Conservation (phyloP, 2,329 filamentous ascomycete species). For the Decorospora gaudefroyi region DNA sequence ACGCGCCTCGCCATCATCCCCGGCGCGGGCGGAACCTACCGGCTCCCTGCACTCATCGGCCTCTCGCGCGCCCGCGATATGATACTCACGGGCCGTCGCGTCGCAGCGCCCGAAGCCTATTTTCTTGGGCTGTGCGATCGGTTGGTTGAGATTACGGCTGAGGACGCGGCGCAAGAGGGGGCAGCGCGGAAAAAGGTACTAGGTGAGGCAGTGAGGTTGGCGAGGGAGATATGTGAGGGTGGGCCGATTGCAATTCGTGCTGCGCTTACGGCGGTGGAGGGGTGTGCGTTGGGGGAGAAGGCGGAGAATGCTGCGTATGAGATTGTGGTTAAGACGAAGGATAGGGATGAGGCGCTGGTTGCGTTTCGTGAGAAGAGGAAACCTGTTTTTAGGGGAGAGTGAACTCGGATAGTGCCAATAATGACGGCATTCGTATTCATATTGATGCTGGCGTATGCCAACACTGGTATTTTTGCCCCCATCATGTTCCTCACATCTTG, state of each 20-base stretch:
- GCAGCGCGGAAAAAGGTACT: slow-evolving; percentile 70
- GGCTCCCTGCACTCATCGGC: slow-evolving; percentile 81
- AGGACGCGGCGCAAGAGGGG: slow-evolving; percentile 56
- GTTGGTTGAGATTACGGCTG: slow-evolving; percentile 76
- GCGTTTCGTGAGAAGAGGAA: slow-evolving; percentile 81
- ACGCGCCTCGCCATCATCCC: slow-evolving; percentile 93
- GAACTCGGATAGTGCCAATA: slow-evolving; percentile 2
- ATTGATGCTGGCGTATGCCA: no score
- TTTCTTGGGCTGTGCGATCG: slow-evolving; percentile 88
- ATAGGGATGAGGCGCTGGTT: slow-evolving; percentile 82
- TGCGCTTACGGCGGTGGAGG: slow-evolving; percentile 76
- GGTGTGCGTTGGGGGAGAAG: slow-evolving; percentile 67
- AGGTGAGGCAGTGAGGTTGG: slow-evolving; percentile 75
- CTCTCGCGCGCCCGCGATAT: slow-evolving; percentile 81
- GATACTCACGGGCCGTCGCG: slow-evolving; percentile 85
- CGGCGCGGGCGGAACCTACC: slow-evolving; percentile 89
- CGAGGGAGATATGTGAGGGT: slow-evolving; percentile 84
- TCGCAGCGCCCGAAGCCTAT: slow-evolving; percentile 83
- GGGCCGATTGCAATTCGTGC: slow-evolving; percentile 82
- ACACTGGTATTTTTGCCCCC: no score
- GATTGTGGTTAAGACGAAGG: slow-evolving; percentile 78
- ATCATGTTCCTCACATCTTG: no score
- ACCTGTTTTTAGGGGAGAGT: slow-evolving; percentile 65
- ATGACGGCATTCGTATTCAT: background rate
- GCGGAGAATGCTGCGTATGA: slow-evolving; percentile 89